These are phyloP conservation scores for Lomentospora prolificans DNA, from an alignment of 2,329 filamentous ascomycete species.

Conservation along the genomic window DNA sequence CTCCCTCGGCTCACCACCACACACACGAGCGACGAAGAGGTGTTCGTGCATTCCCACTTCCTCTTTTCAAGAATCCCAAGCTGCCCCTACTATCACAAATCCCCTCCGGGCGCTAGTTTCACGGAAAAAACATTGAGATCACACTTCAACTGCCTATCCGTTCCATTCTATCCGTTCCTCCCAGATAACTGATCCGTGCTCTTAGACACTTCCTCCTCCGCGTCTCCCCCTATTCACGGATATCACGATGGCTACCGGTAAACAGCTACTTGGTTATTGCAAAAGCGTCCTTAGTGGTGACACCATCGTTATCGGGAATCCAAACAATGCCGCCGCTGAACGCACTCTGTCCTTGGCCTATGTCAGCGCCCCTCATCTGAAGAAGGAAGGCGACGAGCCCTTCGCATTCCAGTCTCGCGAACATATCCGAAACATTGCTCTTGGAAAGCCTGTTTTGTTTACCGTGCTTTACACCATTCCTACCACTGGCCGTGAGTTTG, in stretches of 20 bases:
- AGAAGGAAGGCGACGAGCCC: conserved; percentile 82
- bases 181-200: not conserved
- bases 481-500: conserved; percentile 78
- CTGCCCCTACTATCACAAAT: no score
- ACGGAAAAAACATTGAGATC: no score
- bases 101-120: no score
- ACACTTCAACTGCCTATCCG: no score
- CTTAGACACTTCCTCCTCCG: conserved; percentile 11
- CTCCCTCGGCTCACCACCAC: not conserved
- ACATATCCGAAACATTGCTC: conserved; percentile 70
- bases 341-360: conserved; percentile 84
- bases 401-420: conserved; percentile 93
- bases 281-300: conserved; percentile 94
- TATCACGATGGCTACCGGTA: conserved; percentile 9
- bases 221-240: conserved; percentile 10
- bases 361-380: conserved; percentile 78
- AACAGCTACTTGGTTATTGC: conserved; percentile 58
- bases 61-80: not conserved
- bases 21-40: no score
- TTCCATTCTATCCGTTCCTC: no score
- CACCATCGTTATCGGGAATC: conserved; percentile 73
- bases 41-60: no score
- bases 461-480: conserved; percentile 81
- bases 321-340: conserved; percentile 73
- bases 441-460: conserved; percentile 83